Evolutionary conservation across 371 early-diverging fungal species (phyloP).

Genomic region (Fennellomyces sp.): DNA sequence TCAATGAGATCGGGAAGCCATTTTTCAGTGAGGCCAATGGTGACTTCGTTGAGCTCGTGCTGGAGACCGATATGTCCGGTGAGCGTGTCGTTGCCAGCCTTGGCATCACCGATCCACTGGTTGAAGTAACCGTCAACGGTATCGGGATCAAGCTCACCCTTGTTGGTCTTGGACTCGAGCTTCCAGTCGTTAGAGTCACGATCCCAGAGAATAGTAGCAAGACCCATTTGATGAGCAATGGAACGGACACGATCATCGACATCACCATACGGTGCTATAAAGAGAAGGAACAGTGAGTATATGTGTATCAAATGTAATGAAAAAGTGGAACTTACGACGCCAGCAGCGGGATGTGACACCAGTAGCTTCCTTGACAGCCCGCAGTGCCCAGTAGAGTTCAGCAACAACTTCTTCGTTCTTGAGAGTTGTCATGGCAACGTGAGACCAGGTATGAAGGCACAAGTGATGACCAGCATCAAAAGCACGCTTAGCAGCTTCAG

Average conservation of each 20-base stretch:
- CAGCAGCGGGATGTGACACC: slow-evolving; percentile 51
- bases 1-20: slow-evolving; percentile 50
- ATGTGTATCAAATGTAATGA: not conserved
- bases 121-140: slow-evolving; percentile 41
- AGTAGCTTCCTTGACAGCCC: slow-evolving; percentile 47
- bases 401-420: slow-evolving; percentile 53
- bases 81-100: slow-evolving; percentile 23
- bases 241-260: slow-evolving; percentile 52
- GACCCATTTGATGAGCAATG: slow-evolving; percentile 41
- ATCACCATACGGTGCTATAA: slow-evolving; percentile 43
- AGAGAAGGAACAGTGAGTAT: slow-evolving; percentile 2
- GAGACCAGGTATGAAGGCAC: slow-evolving; percentile 51
- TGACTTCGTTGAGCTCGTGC: slow-evolving; percentile 52
- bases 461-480: slow-evolving; percentile 40
- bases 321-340: slow-evolving; percentile 32
- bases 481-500: slow-evolving; percentile 43
- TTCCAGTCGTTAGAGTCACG: slow-evolving; percentile 39
- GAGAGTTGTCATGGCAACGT: slow-evolving; percentile 40
- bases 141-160: slow-evolving; percentile 16
- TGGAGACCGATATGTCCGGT: slow-evolving; percentile 58
- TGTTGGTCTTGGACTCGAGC: slow-evolving; percentile 14
- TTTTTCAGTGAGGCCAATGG: slow-evolving; percentile 37
- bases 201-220: slow-evolving; percentile 38
- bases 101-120: slow-evolving; percentile 34
- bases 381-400: slow-evolving; percentile 50